Conservation (phyloP, 1,284 basidiomycete genomes). For the Albatrellus sp. region DNA sequence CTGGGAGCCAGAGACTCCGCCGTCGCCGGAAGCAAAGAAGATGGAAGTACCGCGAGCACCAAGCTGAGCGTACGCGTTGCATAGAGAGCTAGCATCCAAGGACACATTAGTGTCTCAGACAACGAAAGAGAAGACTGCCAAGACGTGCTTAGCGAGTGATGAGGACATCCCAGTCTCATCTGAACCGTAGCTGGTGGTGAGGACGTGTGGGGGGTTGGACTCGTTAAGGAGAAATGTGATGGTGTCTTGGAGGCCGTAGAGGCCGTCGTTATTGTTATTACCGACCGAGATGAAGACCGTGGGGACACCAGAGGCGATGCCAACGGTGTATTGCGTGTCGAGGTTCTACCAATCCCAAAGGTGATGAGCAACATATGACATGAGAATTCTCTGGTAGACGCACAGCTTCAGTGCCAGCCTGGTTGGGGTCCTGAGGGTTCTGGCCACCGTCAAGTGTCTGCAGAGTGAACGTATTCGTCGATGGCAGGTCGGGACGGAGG, state of each 20-base stretch:
- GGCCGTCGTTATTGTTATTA: slow-evolving; percentile 8
- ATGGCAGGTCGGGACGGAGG: slow-evolving; percentile 17
- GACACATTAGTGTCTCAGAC: neutral
- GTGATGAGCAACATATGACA: no score
- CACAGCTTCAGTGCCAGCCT: neutral
- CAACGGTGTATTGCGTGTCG: slow-evolving; percentile 5
- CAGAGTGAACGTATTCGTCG: slow-evolving; percentile 13
- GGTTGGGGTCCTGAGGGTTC: slow-evolving; percentile 21
- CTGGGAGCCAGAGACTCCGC: slow-evolving; percentile 4
- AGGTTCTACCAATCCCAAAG: neutral
- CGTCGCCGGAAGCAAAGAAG: slow-evolving; percentile 5
- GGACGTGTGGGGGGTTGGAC: slow-evolving; percentile 31
- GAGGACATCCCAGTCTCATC: slow-evolving; percentile 14
- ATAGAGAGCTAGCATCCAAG: neutral
- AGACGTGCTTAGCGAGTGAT: slow-evolving; percentile 3
- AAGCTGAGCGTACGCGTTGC: slow-evolving; percentile 5
- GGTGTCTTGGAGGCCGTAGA: slow-evolving; percentile 18
- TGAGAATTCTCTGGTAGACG: no score
- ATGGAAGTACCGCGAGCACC: slow-evolving; percentile 4
- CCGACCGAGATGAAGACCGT: slow-evolving; percentile 6
- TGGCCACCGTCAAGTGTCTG: slow-evolving; percentile 1
- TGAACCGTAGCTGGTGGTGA: slow-evolving; percentile 29
- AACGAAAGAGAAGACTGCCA: neutral
- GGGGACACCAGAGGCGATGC: slow-evolving; percentile 5
- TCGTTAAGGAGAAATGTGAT: slow-evolving; percentile 22